These are phyloP conservation scores for Anisodus tanguticus DNA, from an alignment of 257 asterid species.

Conservation along the genomic window DNA sequence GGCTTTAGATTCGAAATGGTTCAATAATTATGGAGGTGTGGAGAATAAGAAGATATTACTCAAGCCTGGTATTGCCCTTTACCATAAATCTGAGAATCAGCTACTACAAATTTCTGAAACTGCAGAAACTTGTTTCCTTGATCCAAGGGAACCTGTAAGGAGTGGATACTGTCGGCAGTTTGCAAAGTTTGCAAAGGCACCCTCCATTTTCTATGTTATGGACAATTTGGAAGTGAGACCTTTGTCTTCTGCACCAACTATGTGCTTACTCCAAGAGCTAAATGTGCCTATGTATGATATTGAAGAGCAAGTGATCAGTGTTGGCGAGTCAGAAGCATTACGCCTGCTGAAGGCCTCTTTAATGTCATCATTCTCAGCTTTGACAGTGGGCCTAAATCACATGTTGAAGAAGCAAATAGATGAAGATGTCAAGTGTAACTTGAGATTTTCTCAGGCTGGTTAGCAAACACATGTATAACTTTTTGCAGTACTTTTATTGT, in stretches of 20 bases:
- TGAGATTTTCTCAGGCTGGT: neutral
- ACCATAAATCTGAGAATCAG: neutral
- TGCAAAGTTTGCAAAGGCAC: neutral
- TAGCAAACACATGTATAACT: neutral
- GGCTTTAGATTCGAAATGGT: neutral
- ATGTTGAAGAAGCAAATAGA: slow-evolving; percentile 4
- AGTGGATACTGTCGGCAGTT: no score
- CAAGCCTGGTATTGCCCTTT: neutral
- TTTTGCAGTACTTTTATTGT: no score
- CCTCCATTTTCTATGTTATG: neutral
- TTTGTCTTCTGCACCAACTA: neutral
- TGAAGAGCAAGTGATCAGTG: slow-evolving; percentile 17
- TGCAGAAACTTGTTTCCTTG: neutral
- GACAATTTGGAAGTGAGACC: slow-evolving; percentile 13
- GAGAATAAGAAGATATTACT: neutral
- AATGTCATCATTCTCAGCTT: no score
- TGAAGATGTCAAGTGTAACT: neutral
- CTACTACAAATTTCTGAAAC: neutral
- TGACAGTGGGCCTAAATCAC: neutral
- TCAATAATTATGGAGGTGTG: neutral
- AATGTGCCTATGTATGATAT: neutral
- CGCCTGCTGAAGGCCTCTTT: neutral
- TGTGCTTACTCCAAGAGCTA: neutral
- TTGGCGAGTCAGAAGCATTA: slow-evolving; percentile 11
- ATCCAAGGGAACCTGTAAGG: neutral